A percentile compares a stretch with the other conserved stretches of the same genome.
Conservation (phyloP, 2,329 filamentous ascomycete species). For the Emericellopsis atlantica region DNA sequence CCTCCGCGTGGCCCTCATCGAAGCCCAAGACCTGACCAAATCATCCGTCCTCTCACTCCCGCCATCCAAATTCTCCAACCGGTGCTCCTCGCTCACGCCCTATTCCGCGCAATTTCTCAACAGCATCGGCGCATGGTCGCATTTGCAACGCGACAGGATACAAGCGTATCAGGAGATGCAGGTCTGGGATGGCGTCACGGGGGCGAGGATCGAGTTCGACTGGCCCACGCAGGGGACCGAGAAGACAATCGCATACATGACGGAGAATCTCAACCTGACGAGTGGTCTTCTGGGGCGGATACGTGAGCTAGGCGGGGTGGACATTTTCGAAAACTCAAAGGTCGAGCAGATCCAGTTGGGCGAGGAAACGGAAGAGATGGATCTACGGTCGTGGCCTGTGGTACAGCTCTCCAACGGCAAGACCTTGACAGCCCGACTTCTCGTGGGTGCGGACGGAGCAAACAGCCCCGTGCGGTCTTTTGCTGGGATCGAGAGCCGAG, state of each 20-base stretch:
- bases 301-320: conserved; percentile 53
- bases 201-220: conserved; percentile 80
- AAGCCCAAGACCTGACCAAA: conserved; percentile 73
- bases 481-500: conserved; percentile 70
- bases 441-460: conserved; percentile 87
- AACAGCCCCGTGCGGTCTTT: conserved; percentile 90
- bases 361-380: conserved; percentile 50
- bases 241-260: conserved; percentile 85
- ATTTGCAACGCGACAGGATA: conserved; percentile 59
- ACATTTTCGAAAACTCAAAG: conserved; percentile 62
- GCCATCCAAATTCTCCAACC: conserved; percentile 68
- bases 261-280: conserved; percentile 83
- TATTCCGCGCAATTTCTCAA: conserved; percentile 74
- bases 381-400: conserved; percentile 81
- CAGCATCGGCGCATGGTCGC: conserved; percentile 72
- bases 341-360: conserved; percentile 75
- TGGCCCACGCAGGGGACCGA: conserved; percentile 38
- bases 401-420: conserved; percentile 58
- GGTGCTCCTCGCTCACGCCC: conserved; percentile 89
- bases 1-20: conserved; percentile 77
- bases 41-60: conserved; percentile 54
- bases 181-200: conserved; percentile 92
- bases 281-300: conserved; percentile 63
- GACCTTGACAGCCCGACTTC: conserved; percentile 64
- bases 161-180: conserved; percentile 94